Base-by-base conservation (phyloP, 2,329 filamentous ascomycete species). In the Ceratocystiopsis brevicomis region DNA sequence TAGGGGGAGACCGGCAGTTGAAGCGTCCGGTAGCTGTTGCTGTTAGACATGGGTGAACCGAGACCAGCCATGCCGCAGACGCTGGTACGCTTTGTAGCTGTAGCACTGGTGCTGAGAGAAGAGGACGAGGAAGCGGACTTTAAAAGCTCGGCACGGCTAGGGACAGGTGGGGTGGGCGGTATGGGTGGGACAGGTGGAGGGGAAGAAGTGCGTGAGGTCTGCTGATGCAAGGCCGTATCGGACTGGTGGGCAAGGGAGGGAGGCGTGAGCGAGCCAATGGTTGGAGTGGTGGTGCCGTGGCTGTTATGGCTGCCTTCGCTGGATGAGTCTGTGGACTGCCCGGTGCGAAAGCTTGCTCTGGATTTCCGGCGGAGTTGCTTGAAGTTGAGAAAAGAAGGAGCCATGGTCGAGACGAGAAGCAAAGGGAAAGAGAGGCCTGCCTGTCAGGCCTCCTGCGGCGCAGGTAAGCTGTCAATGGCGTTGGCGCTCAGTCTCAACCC, bases 351-450 rank as follows among this genome's bases (percentile, higher is more conserved):
- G 65, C 77, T 86, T 47, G 77, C 72, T 58, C 69, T 78, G 45
- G 82, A 90, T 53, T 79, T 78, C 52, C 83, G 75, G 53, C 83
- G 80, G 45, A 93, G 62, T 55, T 80, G 76, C 60, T 76, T 83
- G 53, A 73, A 59, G 51, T 59, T 71, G 48, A 90, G 68, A 56
- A 92, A 83, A 38, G 78, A 63, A 33, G 72, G 69, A 44, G 71
- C 65, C 72, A 76, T 76, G 50, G 45, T 51, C 42, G 18, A 5
- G 4, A 38, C 17, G 25, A 10, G 6, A 30, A 30, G 10, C 6
- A 11, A 8, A 21, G 21, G 21, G 21, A 8, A 21, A 38, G 36
- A 18, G 16, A 14, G 14, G n/a, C 34, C 12, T n/a, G n/a, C n/a
- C n/a, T n/a, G n/a, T n/a, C n/a, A 14, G 14, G n/a, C 34, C 12